Conservation (phyloP, 2,329 filamentous ascomycete genomes). For the Pleurostoma richardsiae region DNA sequence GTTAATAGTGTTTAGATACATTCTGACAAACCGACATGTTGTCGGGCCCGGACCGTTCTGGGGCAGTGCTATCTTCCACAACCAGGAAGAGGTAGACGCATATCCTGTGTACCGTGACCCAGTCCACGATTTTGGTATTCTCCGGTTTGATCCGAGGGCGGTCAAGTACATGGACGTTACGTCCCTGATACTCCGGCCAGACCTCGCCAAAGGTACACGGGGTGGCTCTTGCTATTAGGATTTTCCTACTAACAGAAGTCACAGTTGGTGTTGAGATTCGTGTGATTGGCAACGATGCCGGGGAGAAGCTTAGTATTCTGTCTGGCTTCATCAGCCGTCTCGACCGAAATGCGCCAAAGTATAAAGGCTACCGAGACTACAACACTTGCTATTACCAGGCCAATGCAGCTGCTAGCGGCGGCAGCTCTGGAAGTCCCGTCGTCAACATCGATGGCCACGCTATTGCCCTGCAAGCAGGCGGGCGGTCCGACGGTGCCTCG, state of each 20-base stretch:
- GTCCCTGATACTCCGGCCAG: slow-evolving; percentile 74
- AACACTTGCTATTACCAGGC: slow-evolving; percentile 96
- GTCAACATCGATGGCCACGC: slow-evolving; percentile 92
- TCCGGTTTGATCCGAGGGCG: slow-evolving; percentile 88
- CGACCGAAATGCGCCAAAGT: slow-evolving; percentile 94
- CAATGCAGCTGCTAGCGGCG: slow-evolving; percentile 90
- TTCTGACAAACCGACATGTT: slow-evolving; percentile 86
- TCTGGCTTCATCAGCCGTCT: slow-evolving; percentile 95
- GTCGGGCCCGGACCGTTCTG: slow-evolving; percentile 94
- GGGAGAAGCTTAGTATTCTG: slow-evolving; percentile 95
- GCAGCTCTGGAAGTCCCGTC: slow-evolving; percentile 96
- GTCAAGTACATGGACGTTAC: slow-evolving; percentile 95
- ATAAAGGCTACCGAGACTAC: slow-evolving; percentile 94
- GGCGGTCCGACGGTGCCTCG: slow-evolving; percentile 86
- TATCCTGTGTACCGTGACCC: slow-evolving; percentile 96
- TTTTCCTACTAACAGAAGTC: neutral
- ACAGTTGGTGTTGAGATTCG: slow-evolving; percentile 85
- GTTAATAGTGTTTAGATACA: slow-evolving; percentile 46
- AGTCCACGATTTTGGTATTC: slow-evolving; percentile 95
- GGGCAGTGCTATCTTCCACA: slow-evolving; percentile 97
- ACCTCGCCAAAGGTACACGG: slow-evolving; percentile 62
- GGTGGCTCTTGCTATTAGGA: neutral
- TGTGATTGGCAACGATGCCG: slow-evolving; percentile 96
- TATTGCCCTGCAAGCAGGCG: slow-evolving; percentile 89
- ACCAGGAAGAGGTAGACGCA: slow-evolving; percentile 94